Percentiles rank a stretch among this genome's conserved stretches.
Conservation (phyloP, 2,329 filamentous ascomycete species). For the Lasiodiplodia citricola region DNA sequence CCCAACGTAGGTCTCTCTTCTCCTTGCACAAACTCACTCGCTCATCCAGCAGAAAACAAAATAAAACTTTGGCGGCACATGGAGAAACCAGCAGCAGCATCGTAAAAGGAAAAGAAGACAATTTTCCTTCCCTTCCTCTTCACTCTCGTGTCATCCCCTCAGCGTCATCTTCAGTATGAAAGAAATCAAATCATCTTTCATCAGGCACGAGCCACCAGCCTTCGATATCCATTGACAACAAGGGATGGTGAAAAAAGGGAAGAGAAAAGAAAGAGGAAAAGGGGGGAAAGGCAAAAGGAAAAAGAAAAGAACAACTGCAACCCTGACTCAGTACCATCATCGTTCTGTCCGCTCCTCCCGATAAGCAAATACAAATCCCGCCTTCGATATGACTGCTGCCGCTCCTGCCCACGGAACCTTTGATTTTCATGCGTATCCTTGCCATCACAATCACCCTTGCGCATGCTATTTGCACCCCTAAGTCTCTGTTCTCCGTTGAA, state of each 20-base stretch:
- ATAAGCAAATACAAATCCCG: conserved; percentile 15
- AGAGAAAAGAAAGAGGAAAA: not conserved
- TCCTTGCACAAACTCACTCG: too few species aligned
- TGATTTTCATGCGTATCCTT: not conserved
- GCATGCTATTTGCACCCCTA: not conserved
- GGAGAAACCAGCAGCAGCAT: not conserved
- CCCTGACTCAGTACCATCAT: not conserved
- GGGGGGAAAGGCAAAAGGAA: not conserved
- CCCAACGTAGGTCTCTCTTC: too few species aligned
- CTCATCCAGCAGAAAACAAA: not conserved
- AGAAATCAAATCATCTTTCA: not conserved
- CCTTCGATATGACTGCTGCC: not conserved
- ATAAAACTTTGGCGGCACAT: not conserved
- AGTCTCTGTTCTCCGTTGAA: not conserved
- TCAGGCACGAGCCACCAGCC: not conserved
- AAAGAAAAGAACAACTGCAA: not conserved
- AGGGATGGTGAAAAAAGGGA: not conserved
- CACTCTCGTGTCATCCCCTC: not conserved
- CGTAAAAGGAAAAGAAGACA: not conserved
- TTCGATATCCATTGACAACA: not conserved
- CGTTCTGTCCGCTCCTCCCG: not conserved
- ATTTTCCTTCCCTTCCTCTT: not conserved
- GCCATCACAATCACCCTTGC: not conserved
- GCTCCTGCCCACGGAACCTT: not conserved
- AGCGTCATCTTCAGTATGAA: not conserved